Evolutionary conservation across 345 rosid species (phyloP).

Genomic region (Anacardium occidentale): DNA sequence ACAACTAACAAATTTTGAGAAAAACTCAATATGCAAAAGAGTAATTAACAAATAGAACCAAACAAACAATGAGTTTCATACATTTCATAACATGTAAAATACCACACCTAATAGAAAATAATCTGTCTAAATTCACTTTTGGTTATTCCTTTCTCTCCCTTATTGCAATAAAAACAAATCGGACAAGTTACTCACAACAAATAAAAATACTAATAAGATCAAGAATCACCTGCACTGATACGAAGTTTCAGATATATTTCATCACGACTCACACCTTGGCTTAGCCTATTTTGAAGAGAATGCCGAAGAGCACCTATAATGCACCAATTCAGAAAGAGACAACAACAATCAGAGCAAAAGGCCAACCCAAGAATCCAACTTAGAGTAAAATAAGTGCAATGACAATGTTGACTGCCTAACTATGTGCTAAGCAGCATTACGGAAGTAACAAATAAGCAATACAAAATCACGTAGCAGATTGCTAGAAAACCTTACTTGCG

Average conservation of each 20-base stretch:
- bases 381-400: neutral
- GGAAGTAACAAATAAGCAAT: constrained; percentile 7
- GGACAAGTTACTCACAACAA: neutral
- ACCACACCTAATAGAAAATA: neutral
- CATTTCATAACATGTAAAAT: neutral
- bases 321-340: constrained; percentile 22
- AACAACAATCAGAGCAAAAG: constrained; percentile 25
- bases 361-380: neutral
- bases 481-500: constrained; percentile 60
- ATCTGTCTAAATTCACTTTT: neutral
- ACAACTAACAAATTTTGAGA: neutral
- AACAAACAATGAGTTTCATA: neutral
- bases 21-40: neutral
- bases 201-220: neutral
- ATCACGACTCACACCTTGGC: constrained; percentile 88
- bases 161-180: neutral
- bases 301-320: constrained; percentile 80
- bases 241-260: constrained; percentile 86
- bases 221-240: constrained; percentile 71
- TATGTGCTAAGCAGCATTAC: neutral
- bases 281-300: constrained; percentile 85
- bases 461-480: neutral
- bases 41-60: neutral
- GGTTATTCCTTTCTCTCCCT: neutral
- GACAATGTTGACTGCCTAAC: neutral